phyloP scores from a whole-genome alignment of 805 yeast species.

The Pichia deserticola region DNA sequence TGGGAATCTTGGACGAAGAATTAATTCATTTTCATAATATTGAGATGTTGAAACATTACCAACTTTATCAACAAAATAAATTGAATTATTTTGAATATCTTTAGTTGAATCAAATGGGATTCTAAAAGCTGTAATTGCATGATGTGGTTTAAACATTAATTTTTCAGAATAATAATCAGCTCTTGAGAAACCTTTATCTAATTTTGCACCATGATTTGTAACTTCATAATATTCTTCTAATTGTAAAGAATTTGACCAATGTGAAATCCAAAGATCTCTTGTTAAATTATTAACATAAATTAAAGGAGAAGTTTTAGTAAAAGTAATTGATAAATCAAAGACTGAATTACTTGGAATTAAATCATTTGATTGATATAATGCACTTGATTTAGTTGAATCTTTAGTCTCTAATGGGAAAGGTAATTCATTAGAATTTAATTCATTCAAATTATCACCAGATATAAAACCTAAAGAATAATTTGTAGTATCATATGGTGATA shows the following conservation, averaged over 20 bases:
- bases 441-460: constrained; percentile 25
- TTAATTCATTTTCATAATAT: constrained; percentile 35
- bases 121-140: constrained; percentile 56
- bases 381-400: constrained; percentile 25
- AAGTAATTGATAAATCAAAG: constrained; percentile 48
- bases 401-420: constrained; percentile 7
- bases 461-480: constrained; percentile 36
- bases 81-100: constrained; percentile 39
- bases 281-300: constrained; percentile 50
- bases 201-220: constrained; percentile 64
- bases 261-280: constrained; percentile 85
- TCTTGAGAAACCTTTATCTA: constrained; percentile 70
- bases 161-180: constrained; percentile 63
- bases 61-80: constrained; percentile 80
- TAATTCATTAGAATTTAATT: background rate
- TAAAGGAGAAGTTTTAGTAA: constrained; percentile 60
- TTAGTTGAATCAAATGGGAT: constrained; percentile 40
- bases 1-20: constrained; percentile 86
- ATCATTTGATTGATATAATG: constrained; percentile 1
- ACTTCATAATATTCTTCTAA: constrained; percentile 83
- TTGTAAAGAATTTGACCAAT: constrained; percentile 63
- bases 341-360: constrained; percentile 39
- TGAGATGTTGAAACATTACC: constrained; percentile 86
- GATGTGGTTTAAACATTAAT: constrained; percentile 42
- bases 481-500: constrained; percentile 54